Conservation (phyloP, 305 asterid genomes). For the Fraxinus sp. region DNA sequence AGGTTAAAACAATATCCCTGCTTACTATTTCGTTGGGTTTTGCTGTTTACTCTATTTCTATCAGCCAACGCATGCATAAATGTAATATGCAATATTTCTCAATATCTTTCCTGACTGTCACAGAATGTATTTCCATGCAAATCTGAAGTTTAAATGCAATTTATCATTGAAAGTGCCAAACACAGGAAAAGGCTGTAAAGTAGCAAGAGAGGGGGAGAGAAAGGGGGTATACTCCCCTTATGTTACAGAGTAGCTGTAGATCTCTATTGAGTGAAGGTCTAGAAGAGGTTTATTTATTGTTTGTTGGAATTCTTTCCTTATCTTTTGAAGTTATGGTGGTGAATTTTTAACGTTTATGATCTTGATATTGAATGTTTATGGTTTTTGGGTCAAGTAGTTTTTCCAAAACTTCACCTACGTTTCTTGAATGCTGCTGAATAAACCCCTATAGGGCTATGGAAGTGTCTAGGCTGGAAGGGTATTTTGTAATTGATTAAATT, state of each 20-base stretch:
- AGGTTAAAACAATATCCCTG: slow-evolving; percentile 45
- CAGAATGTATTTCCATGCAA: neutral
- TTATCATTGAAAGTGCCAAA: neutral
- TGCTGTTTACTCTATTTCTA: neutral
- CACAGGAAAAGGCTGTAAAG: neutral
- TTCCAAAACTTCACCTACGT: neutral
- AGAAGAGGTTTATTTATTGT: neutral
- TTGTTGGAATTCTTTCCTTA: neutral
- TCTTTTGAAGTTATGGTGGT: neutral
- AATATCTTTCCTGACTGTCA: slow-evolving; percentile 6
- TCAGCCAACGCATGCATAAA: neutral
- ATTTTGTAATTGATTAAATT: neutral
- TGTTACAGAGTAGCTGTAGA: neutral
- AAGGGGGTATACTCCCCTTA: neutral
- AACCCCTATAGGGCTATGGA: neutral
- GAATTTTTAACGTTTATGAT: neutral
- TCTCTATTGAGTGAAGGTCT: neutral
- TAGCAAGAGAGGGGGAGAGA: neutral
- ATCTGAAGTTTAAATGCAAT: neutral
- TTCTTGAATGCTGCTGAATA: neutral
- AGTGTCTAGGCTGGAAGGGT: neutral
- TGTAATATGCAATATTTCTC: neutral
- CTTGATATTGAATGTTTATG: neutral
- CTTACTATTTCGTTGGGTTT: neutral
- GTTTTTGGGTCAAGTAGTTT: neutral